A percentile compares a stretch with the other conserved stretches of the same genome.
phyloP scores from a whole-genome alignment of 164 flowering plant genomes.

The Dillenia suffruticosa region DNA sequence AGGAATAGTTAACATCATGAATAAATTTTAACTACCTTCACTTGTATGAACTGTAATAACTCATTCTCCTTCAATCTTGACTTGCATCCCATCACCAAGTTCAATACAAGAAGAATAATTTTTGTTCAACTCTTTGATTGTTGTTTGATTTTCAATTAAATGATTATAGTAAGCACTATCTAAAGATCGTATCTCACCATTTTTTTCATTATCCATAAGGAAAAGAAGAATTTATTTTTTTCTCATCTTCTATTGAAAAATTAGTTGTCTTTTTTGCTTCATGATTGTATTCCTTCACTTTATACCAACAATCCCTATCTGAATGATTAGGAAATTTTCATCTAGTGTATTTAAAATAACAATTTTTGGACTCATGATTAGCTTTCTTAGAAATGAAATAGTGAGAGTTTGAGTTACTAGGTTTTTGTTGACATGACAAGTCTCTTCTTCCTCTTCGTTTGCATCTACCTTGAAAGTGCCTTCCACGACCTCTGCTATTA shows the following conservation, averaged over 20 bases:
- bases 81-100: constrained; percentile 1
- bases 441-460: neutral
- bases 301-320: constrained; percentile 5
- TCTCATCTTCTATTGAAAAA: constrained; percentile 2
- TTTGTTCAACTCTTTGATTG: constrained; percentile 6
- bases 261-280: neutral
- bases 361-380: constrained; percentile 9
- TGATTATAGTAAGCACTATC: too few relatives aligned
- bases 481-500: too few relatives aligned
- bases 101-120: constrained; percentile 6
- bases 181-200: too few relatives aligned
- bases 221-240: neutral
- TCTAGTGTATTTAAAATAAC: neutral
- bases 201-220: too few relatives aligned
- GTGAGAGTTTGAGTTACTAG: neutral
- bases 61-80: neutral
- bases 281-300: neutral
- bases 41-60: constrained; percentile 3
- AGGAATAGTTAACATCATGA: constrained; percentile 8
- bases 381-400: constrained; percentile 2
- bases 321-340: constrained; percentile 5
- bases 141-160: constrained; percentile 6
- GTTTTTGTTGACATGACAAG: neutral
- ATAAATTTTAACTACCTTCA: constrained; percentile 3
- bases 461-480: neutral